phyloP scores from a whole-genome alignment of 768 basidiomycete genomes.

The Coprinopsis marcescibilis region DNA sequence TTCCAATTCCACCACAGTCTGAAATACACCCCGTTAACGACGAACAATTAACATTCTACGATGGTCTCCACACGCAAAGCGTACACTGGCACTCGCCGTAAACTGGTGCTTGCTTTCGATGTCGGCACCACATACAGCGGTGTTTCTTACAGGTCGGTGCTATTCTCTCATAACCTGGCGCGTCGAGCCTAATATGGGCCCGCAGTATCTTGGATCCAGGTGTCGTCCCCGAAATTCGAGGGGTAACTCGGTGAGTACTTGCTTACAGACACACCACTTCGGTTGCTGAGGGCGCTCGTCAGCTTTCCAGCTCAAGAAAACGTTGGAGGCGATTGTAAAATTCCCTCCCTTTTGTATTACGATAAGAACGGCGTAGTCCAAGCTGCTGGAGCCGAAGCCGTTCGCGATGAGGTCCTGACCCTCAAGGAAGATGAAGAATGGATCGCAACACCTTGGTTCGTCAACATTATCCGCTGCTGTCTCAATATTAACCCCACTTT shows the following conservation, averaged over 20 bases:
- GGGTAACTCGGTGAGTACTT: constrained; percentile 17
- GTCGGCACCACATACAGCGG: constrained; percentile 40
- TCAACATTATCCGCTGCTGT: constrained; percentile 7
- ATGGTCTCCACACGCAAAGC: constrained; percentile 12
- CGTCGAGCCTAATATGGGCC: background rate
- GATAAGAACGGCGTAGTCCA: constrained; percentile 29
- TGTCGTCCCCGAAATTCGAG: constrained; percentile 17
- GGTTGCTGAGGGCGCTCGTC: background rate
- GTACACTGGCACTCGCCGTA: constrained; percentile 20
- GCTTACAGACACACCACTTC: background rate
- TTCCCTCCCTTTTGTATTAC: constrained; percentile 43
- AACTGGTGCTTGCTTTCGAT: constrained; percentile 37
- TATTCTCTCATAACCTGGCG: constrained; percentile 3
- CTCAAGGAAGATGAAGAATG: constrained; percentile 39
- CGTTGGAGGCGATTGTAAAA: constrained; percentile 38
- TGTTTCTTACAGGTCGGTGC: constrained; percentile 30
- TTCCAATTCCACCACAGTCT: too few species aligned
- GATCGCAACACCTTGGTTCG: constrained; percentile 41
- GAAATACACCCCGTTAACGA: too few species aligned
- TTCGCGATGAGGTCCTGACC: constrained; percentile 29
- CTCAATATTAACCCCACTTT: constrained; percentile 8
- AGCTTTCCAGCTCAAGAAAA: constrained; percentile 42
- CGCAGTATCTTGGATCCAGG: constrained; percentile 35
- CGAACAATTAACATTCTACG: background rate
- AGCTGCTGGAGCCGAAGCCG: constrained; percentile 40